Evolutionary conservation across 768 basidiomycete genomes (phyloP), one percentile per base, ranked within the genome.

Genomic region (Cystofilobasidium capitatum): DNA sequence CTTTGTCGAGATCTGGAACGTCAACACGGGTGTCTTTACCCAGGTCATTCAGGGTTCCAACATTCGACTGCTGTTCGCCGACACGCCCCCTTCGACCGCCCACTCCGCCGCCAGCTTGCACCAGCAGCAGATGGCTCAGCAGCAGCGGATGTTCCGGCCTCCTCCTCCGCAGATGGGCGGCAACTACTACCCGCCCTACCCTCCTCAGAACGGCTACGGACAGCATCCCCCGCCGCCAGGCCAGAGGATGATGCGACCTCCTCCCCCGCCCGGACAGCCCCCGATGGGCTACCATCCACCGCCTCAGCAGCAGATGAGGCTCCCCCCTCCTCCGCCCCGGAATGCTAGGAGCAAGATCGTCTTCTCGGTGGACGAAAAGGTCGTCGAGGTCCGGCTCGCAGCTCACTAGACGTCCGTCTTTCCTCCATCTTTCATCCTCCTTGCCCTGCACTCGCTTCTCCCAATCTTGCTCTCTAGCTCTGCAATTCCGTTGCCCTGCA

Each of bases 1-100:
- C 0, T 99, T 99, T 75, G 88, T 98, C 73, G 96, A 99, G 78
- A 87, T 99, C 58, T 86, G 92, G 36, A 89, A 98, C 75, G 91
- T 99, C 65, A 91, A 94, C 74, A 91, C 88, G 1, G 92, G 96
- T 14, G 79, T 84, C 42, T 83, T 98, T 76, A 86, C 89, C 31
- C 96, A 99, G 80, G 89, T 99, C 72, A 96, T 97, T 62, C 60
- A 66, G 20, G 70, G 71, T 7, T 58, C 55, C 62, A 91, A 92
- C 75, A 81, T 98, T 40, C 86, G 89, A 16, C 82, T 91, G 61
- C 80, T 99, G 51, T 98, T 97, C 74, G 88, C 93, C 58, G 96
- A 98, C 77, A 88, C 89, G 3, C 92, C 91, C 0, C 86, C 91
- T 0, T 89, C 91, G 0, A 82, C 87, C 24, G 85, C 85, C n/a